Evolutionary conservation across 2,329 filamentous ascomycete genomes (phyloP).

Genomic region (Colletotrichum lupini): DNA sequence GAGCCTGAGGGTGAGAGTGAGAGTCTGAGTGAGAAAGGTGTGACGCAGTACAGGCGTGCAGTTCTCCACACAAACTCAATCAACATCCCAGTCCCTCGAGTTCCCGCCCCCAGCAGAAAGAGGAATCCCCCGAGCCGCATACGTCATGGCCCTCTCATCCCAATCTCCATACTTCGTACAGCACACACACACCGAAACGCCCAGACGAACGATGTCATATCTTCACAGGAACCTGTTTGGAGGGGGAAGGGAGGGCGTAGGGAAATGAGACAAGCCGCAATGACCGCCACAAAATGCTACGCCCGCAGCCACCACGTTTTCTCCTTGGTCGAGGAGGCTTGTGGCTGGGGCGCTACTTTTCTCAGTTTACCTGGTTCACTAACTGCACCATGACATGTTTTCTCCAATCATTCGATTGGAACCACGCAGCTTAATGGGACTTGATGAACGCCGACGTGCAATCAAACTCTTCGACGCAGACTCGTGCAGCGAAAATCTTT

Average conservation of each 20-base stretch:
- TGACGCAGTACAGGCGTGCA: slow-evolving; percentile 21
- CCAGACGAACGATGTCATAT: slow-evolving; percentile 27
- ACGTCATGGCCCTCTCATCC: slow-evolving; percentile 23
- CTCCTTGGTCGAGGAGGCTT: not conserved
- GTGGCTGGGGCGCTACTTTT: slow-evolving; percentile 9
- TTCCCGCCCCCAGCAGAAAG: not conserved
- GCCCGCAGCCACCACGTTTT: slow-evolving; percentile 26
- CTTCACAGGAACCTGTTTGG: slow-evolving; percentile 26
- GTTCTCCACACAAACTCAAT: slow-evolving; percentile 19
- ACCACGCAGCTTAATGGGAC: not conserved
- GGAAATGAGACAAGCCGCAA: slow-evolving; percentile 27
- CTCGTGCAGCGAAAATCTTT: not conserved
- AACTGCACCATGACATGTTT: slow-evolving; percentile 30
- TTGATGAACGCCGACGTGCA: slow-evolving; percentile 5
- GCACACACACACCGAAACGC: too few relatives aligned
- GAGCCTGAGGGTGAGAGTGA: not conserved
- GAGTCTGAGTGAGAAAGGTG: not conserved
- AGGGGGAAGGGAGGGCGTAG: not conserved
- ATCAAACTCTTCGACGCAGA: slow-evolving; percentile 9
- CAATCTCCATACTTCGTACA: not conserved
- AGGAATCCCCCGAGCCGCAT: slow-evolving; percentile 28
- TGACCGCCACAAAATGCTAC: not conserved
- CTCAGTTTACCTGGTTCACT: not conserved
- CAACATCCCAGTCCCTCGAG: slow-evolving; percentile 10
- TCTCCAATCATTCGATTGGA: slow-evolving; percentile 11